Evolutionary conservation across 1,284 basidiomycete species (phyloP).

Genomic region (Agroathelia rolfsii): DNA sequence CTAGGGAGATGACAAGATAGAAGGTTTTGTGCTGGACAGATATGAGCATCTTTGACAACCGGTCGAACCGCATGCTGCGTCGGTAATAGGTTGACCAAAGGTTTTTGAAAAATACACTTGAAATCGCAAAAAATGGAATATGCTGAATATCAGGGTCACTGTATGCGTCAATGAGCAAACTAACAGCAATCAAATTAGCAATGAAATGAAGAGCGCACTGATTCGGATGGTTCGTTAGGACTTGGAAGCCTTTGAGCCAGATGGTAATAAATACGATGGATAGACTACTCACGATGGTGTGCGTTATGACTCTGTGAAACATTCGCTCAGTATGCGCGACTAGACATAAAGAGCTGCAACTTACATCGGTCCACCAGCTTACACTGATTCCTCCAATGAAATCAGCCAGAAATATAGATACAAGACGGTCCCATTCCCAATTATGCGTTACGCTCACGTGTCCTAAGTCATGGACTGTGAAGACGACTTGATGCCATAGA

Average conservation of each 20-base stretch:
- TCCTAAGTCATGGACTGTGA: slow-evolving; percentile 90
- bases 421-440: slow-evolving; percentile 74
- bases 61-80: slow-evolving; percentile 76
- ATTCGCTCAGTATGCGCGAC: slow-evolving; percentile 7
- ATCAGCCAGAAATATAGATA: slow-evolving; percentile 78
- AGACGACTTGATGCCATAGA: slow-evolving; percentile 92
- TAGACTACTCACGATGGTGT: slow-evolving; percentile 67
- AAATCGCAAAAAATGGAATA: slow-evolving; percentile 94
- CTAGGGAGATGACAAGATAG: slow-evolving; percentile 86
- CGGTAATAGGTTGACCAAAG: slow-evolving; percentile 96
- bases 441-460: slow-evolving; percentile 90
- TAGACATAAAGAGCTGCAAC: slow-evolving; percentile 23
- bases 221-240: slow-evolving; percentile 98
- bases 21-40: slow-evolving; percentile 87
- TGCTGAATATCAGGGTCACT: slow-evolving; percentile 96
- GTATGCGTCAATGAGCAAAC: slow-evolving; percentile 23
- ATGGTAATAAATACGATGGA: slow-evolving; percentile 5
- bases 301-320: slow-evolving; percentile 88
- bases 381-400: slow-evolving; percentile 89
- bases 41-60: slow-evolving; percentile 57
- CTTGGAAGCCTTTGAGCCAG: slow-evolving; percentile 32
- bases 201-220: slow-evolving; percentile 21
- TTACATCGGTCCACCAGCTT: slow-evolving; percentile 95
- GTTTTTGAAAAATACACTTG: slow-evolving; percentile 74
- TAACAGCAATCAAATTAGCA: slow-evolving; percentile 5